Conservation (phyloP, 2,329 filamentous ascomycete genomes). For the Epichloe bromicola region DNA sequence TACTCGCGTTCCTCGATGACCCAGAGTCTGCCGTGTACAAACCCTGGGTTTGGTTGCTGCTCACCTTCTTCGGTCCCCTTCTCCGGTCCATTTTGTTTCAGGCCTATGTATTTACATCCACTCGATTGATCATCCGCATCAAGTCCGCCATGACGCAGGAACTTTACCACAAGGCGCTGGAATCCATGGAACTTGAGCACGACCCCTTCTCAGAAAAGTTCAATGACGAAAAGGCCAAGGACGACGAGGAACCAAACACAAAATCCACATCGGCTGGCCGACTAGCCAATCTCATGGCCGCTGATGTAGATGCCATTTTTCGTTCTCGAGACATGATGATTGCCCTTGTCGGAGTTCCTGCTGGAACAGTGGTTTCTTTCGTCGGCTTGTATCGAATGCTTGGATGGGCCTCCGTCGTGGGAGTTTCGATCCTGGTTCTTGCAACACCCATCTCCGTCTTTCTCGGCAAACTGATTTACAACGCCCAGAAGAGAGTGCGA, state of each 20-base stretch:
- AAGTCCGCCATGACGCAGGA: conserved; percentile 46
- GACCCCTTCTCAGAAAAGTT: conserved; percentile 28
- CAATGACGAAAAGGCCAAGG: conserved; percentile 13
- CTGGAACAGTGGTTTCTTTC: conserved; percentile 33
- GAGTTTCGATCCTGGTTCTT: conserved; percentile 32
- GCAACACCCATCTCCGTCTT: conserved; percentile 36
- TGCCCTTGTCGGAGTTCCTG: conserved; percentile 30
- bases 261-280: conserved; percentile 34
- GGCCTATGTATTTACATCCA: conserved; percentile 45
- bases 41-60: conserved; percentile 39
- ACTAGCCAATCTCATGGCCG: conserved; percentile 44
- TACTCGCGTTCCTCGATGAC: conserved; percentile 37
- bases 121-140: conserved; percentile 40
- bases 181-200: conserved; percentile 44
- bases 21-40: conserved; percentile 31
- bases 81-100: conserved; percentile 37
- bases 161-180: conserved; percentile 41
- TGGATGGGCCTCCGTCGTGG: conserved; percentile 42
- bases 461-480: conserved; percentile 36
- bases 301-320: conserved; percentile 43
- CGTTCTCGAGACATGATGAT: conserved; percentile 38
- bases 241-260: conserved; percentile 14
- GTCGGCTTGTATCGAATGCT: conserved; percentile 41
- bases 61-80: conserved; percentile 38
- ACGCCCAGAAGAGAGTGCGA: conserved; percentile 37